Evolutionary conservation across 1,284 basidiomycete species (phyloP).

Genomic region (Cutaneotrichosporon mucoides): DNA sequence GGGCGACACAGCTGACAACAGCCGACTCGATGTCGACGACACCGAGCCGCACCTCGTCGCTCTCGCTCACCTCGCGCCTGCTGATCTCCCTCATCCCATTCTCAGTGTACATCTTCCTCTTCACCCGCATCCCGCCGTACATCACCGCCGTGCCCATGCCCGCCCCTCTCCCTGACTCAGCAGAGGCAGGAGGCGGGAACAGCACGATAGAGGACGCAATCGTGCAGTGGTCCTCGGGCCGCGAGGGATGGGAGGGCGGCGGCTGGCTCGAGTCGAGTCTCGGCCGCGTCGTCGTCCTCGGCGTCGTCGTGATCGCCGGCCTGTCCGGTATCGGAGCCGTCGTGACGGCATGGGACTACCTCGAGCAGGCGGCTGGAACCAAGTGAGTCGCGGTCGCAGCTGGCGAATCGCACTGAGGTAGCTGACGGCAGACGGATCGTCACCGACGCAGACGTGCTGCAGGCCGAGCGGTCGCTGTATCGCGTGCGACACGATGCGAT

Average conservation of each 20-base stretch:
- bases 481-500: conserved; percentile 44
- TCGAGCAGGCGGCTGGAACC: conserved; percentile 34
- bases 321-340: conserved; percentile 48
- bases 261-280: conserved; percentile 45
- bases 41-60: conserved; percentile 14
- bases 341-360: conserved; percentile 44
- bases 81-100: conserved; percentile 46
- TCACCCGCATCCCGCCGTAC: conserved; percentile 48
- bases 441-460: conserved; percentile 33
- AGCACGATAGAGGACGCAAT: conserved; percentile 21
- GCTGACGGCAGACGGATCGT: conserved; percentile 18
- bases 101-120: conserved; percentile 44
- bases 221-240: conserved; percentile 22
- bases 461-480: conserved; percentile 47
- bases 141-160: conserved; percentile 27
- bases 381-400: conserved; percentile 20
- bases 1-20: background rate
- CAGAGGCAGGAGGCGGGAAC: background rate
- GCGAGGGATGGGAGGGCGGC: conserved; percentile 38
- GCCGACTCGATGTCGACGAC: conserved; percentile 12
- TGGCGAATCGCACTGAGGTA: too few species aligned
- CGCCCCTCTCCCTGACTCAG: too few species aligned
- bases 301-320: conserved; percentile 45
- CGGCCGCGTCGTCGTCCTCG: conserved; percentile 46
- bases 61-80: conserved; percentile 31